These are phyloP conservation scores for Aspergillus sp. DNA, from an alignment of 2,329 filamentous ascomycete genomes.

Conservation along the genomic window DNA sequence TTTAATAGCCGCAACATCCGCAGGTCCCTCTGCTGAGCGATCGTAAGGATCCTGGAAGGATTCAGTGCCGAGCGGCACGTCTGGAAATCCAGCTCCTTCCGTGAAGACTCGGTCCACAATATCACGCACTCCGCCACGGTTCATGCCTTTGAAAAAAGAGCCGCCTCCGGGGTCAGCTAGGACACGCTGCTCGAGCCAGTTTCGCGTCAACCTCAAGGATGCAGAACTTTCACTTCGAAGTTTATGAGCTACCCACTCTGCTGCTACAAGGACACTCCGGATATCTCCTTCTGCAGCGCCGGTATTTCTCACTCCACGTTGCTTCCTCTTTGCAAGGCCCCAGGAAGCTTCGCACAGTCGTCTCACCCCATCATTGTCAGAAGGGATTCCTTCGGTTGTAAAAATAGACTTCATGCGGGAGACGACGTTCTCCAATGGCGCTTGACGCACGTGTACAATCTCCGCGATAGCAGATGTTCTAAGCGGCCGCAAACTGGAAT, in stretches of 20 bases:
- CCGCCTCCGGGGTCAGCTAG: slow-evolving; percentile 54
- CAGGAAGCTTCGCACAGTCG: slow-evolving; percentile 66
- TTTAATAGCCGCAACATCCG: slow-evolving; percentile 60
- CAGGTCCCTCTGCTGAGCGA: slow-evolving; percentile 27
- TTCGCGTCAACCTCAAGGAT: slow-evolving; percentile 50
- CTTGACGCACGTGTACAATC: slow-evolving; percentile 87
- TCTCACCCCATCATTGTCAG: slow-evolving; percentile 84
- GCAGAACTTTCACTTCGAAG: slow-evolving; percentile 47
- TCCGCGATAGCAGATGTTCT: slow-evolving; percentile 84
- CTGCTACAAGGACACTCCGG: slow-evolving; percentile 63
- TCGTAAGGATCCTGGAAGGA: slow-evolving; percentile 38
- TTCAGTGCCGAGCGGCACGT: slow-evolving; percentile 38
- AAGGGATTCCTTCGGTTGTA: slow-evolving; percentile 81
- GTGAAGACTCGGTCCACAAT: slow-evolving; percentile 66
- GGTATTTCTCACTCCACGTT: slow-evolving; percentile 45
- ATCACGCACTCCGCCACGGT: slow-evolving; percentile 63
- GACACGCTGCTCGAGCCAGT: slow-evolving; percentile 62
- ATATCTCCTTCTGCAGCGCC: slow-evolving; percentile 57
- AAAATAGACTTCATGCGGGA: slow-evolving; percentile 80
- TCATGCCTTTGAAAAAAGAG: slow-evolving; percentile 56
- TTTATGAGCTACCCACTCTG: slow-evolving; percentile 65
- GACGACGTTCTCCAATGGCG: slow-evolving; percentile 81
- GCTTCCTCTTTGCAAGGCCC: slow-evolving; percentile 61
- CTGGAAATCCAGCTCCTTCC: slow-evolving; percentile 62
- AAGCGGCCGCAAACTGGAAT: slow-evolving; percentile 80